Base-by-base conservation (phyloP, 257 asterid species). In the Penstemon davidsonii region DNA sequence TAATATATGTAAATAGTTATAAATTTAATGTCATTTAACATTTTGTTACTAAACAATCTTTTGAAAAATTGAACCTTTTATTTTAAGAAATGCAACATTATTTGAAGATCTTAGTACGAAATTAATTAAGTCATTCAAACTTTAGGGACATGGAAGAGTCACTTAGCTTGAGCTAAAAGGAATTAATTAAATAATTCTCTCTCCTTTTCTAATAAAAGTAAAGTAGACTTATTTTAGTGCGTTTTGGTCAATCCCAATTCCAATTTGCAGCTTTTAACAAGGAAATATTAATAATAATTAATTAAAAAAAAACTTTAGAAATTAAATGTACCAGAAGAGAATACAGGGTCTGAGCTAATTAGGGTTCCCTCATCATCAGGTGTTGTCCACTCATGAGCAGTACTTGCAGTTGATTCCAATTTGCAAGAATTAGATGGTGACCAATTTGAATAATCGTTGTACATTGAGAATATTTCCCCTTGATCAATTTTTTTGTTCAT, bases 241-340 rank as follows among this genome's bases (percentile, higher is more conserved):
- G 67, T 52, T 38, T 70, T 73, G 73, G 78, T 76, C 79, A 76
- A 67, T 71, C 78, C 68, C 72, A 67, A 54, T 55, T 18, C 54
- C 64, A 59, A 40, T 3, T 70, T 67, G 65, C 85, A 80, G 67
- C 78, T 49, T 76, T 25, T 71, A 46, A 42, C 10, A 46, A 58
- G 63, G 73, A 75, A 73, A 73, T 25, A 25, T 25, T 25, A 25
- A 25, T 25, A 25, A 7, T 18, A 9, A 49, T 1, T 56, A 18
- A 42, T 15, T 4, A 10, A 1, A n/a, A 8, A n/a, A 4, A 6
- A 7, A 12, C 6, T 58, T 58, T 39, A 37, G 5, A 57, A 8
- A 33, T 57, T 1, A 36, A 57, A 57, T 11, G 5, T 76, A 88
- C 91, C 95, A 7, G 89, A 65, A 74, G 87, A 64, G 55, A 66